Conservation (phyloP, 2,329 filamentous ascomycete species). For the Metarhizium rileyi region DNA sequence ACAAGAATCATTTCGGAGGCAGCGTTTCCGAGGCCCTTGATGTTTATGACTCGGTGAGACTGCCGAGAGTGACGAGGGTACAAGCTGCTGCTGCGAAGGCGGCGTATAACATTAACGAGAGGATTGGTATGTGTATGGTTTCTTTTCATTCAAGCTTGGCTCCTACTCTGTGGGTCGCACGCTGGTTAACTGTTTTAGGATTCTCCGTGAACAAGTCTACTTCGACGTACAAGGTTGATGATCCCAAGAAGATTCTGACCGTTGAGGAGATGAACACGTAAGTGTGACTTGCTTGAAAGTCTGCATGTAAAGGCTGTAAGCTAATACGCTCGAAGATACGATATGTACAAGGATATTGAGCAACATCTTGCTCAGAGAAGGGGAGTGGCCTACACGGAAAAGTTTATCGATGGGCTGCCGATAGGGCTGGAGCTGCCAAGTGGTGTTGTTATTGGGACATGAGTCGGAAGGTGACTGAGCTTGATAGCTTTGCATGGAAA, state of each 20-base stretch:
- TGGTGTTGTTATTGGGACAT: conserved; percentile 28
- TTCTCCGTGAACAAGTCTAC: conserved; percentile 52
- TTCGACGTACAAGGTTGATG: conserved; percentile 50
- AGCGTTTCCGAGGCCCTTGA: conserved; percentile 36
- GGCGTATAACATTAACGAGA: conserved; percentile 51
- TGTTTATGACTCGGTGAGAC: conserved; percentile 42
- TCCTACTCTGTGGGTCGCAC: too few species aligned
- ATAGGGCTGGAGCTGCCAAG: conserved; percentile 39
- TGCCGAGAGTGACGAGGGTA: conserved; percentile 45
- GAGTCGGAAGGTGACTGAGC: not conserved
- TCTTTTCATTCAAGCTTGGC: not conserved
- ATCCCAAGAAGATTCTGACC: conserved; percentile 51
- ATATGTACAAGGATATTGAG: conserved; percentile 48
- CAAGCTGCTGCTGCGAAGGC: conserved; percentile 49
- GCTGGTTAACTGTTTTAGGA: conserved; percentile 23
- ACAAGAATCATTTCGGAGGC: conserved; percentile 33
- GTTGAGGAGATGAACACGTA: conserved; percentile 62
- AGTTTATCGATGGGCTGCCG: conserved; percentile 34
- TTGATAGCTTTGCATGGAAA: too few species aligned
- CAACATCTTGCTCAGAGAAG: conserved; percentile 31
- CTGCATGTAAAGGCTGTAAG: not conserved
- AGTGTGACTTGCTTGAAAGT: conserved; percentile 17
- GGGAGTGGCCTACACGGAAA: conserved; percentile 24
- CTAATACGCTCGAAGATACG: conserved; percentile 32
- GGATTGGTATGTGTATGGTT: conserved; percentile 40